Conservation (phyloP, 1,284 basidiomycete genomes). For the Pseudozyma pruni region DNA sequence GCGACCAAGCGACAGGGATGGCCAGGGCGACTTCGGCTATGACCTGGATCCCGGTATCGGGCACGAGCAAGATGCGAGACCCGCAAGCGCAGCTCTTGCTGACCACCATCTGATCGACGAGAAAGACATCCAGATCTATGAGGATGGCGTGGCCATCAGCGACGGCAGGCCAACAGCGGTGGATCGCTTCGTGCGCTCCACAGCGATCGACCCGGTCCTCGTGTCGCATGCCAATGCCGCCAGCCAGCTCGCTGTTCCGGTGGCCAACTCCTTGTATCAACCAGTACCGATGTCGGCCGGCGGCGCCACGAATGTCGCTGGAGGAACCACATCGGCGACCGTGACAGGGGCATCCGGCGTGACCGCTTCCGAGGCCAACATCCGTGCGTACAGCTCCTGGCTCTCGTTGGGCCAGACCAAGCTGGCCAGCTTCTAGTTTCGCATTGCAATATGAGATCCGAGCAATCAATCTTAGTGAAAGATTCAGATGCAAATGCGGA, state of each 20-base stretch:
- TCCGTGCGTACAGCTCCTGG: conserved; percentile 50
- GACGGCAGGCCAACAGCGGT: conserved; percentile 17
- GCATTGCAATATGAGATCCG: background rate
- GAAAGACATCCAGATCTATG: conserved; percentile 51
- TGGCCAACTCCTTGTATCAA: conserved; percentile 3
- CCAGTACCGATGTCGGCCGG: background rate
- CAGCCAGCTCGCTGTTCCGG: conserved; percentile 13
- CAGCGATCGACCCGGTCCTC: conserved; percentile 36
- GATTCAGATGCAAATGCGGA: background rate
- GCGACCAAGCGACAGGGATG: conserved; percentile 14
- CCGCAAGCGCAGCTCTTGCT: conserved; percentile 12
- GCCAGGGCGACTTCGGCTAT: background rate
- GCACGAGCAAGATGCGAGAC: background rate
- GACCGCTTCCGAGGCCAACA: conserved; percentile 40
- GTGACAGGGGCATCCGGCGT: conserved; percentile 1
- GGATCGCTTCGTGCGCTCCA: conserved; percentile 24
- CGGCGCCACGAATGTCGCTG: background rate
- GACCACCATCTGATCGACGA: conserved; percentile 49
- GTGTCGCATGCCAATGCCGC: conserved; percentile 29
- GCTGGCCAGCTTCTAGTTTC: conserved; percentile 29
- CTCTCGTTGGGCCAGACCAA: conserved; percentile 44
- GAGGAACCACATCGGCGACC: background rate
- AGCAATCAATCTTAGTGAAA: background rate
- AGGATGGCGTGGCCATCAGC: conserved; percentile 42
- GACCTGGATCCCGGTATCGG: background rate